A percentile compares a stretch with the other conserved stretches of the same genome.
Evolutionary conservation across 2,329 filamentous ascomycete genomes (phyloP).

Genomic region (Pseudophaeomoniella oleicola): DNA sequence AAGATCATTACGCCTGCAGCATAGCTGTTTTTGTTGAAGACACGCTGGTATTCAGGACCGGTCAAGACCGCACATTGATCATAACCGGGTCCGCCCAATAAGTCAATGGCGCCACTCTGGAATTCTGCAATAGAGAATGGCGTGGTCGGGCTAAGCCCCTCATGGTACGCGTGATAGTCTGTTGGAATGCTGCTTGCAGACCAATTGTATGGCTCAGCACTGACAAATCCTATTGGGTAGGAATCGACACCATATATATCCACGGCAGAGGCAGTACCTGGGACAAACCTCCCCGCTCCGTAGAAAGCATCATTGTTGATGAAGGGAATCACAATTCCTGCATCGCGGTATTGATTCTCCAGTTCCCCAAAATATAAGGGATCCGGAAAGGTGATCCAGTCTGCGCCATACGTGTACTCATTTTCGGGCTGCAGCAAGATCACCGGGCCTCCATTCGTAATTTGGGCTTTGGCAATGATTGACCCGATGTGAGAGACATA

Average conservation of each 20-base stretch:
- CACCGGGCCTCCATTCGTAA: constrained; percentile 68
- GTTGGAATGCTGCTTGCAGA: constrained; percentile 11
- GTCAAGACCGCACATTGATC: constrained; percentile 51
- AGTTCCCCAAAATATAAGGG: constrained; percentile 63
- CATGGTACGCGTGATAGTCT: constrained; percentile 10
- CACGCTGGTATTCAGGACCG: constrained; percentile 59
- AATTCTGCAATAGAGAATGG: constrained; percentile 15
- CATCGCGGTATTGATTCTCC: constrained; percentile 50
- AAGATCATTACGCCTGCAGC: constrained; percentile 51
- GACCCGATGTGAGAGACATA: constrained; percentile 45
- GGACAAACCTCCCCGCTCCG: constrained; percentile 47
- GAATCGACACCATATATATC: constrained; percentile 50
- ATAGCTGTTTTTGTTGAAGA: constrained; percentile 67
- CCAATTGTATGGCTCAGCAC: constrained; percentile 10
- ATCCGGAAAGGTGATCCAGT: too few relatives aligned
- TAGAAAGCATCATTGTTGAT: constrained; percentile 60
- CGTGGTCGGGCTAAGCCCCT: constrained; percentile 12
- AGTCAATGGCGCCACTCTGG: constrained; percentile 12
- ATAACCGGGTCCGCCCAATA: neutral
- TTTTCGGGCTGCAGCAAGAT: constrained; percentile 73
- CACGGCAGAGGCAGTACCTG: constrained; percentile 42
- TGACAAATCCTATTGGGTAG: constrained; percentile 10
- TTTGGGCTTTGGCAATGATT: constrained; percentile 60
- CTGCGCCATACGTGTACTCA: constrained; percentile 60
- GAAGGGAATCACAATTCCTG: constrained; percentile 58